Conservation (phyloP, 2,329 filamentous ascomycete genomes). For the Pseudogymnoascus sp. region DNA sequence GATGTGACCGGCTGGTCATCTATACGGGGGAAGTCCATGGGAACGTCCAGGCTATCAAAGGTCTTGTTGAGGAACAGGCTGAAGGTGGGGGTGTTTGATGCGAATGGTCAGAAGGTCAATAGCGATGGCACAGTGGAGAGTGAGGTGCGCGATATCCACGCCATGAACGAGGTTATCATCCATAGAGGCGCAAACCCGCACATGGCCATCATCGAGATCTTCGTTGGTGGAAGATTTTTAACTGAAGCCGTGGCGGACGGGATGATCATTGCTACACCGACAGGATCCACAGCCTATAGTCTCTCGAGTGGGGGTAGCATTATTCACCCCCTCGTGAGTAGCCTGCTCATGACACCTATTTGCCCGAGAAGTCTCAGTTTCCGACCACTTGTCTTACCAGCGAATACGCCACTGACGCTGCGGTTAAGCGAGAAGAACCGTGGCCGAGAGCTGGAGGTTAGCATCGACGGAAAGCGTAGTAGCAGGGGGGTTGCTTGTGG, state of each 20-base stretch:
- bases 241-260: conserved; percentile 94
- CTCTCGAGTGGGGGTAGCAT: conserved; percentile 90
- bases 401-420: conserved; percentile 75
- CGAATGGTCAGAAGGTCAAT: conserved; percentile 53
- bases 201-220: conserved; percentile 85
- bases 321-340: conserved; percentile 84
- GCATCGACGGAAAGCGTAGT: conserved; percentile 64
- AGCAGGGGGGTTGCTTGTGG: conserved; percentile 62
- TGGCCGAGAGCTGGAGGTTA: conserved; percentile 68
- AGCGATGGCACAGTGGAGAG: conserved; percentile 26
- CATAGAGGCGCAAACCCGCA: conserved; percentile 87
- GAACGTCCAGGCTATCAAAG: conserved; percentile 62
- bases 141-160: conserved; percentile 40
- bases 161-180: conserved; percentile 92
- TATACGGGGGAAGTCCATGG: conserved; percentile 74
- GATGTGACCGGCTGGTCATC: conserved; percentile 57
- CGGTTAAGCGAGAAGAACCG: conserved; percentile 74
- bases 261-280: conserved; percentile 88
- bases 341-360: conserved; percentile 85
- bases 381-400: conserved; percentile 78
- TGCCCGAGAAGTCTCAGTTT: conserved; percentile 89
- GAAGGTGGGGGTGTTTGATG: conserved; percentile 75
- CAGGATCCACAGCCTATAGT: conserved; percentile 90
- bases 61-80: conserved; percentile 81
- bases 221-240: conserved; percentile 77